Evolutionary conservation across 192 early-diverging fungal genomes (phyloP).

Genomic region (Coemansia sp.): DNA sequence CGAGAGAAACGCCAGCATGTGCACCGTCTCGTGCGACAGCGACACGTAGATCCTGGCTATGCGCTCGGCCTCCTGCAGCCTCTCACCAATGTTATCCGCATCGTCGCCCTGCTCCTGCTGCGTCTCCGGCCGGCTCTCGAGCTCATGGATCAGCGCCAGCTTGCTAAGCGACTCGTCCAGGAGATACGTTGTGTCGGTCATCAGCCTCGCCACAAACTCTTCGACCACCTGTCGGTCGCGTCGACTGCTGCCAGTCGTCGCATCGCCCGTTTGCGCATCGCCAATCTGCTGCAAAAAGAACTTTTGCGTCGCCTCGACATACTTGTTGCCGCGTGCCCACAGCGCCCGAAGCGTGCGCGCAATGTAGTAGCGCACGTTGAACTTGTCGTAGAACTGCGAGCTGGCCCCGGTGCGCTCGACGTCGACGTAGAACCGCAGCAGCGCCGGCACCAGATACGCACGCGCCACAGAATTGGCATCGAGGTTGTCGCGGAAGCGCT

Average conservation of each 20-base stretch:
- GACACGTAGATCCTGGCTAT: slow-evolving; percentile 83
- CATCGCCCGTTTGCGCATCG: background rate
- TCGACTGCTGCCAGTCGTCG: slow-evolving; percentile 21
- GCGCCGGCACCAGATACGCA: slow-evolving; percentile 68
- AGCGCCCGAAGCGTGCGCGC: slow-evolving; percentile 77
- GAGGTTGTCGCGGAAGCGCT: slow-evolving; percentile 52
- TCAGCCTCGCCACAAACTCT: slow-evolving; percentile 86
- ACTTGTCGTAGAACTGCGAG: slow-evolving; percentile 98
- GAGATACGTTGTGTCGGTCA: slow-evolving; percentile 95
- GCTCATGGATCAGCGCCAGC: slow-evolving; percentile 73
- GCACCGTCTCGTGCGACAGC: slow-evolving; percentile 87
- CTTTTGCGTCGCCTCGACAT: slow-evolving; percentile 26
- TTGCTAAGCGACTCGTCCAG: slow-evolving; percentile 90
- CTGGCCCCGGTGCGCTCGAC: slow-evolving; percentile 91
- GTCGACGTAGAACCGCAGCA: slow-evolving; percentile 94
- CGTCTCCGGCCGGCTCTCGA: slow-evolving; percentile 78
- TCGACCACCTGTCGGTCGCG: slow-evolving; percentile 46
- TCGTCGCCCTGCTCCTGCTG: slow-evolving; percentile 64
- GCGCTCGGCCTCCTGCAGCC: slow-evolving; percentile 62
- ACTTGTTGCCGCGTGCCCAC: slow-evolving; percentile 34
- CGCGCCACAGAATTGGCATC: slow-evolving; percentile 74
- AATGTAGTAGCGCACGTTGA: slow-evolving; percentile 96
- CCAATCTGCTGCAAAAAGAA: slow-evolving; percentile 30
- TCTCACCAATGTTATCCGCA: slow-evolving; percentile 2
- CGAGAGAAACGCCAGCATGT: slow-evolving; percentile 87